phyloP scores from a whole-genome alignment of 441 rosid species.

The Erysimum cheiri region DNA sequence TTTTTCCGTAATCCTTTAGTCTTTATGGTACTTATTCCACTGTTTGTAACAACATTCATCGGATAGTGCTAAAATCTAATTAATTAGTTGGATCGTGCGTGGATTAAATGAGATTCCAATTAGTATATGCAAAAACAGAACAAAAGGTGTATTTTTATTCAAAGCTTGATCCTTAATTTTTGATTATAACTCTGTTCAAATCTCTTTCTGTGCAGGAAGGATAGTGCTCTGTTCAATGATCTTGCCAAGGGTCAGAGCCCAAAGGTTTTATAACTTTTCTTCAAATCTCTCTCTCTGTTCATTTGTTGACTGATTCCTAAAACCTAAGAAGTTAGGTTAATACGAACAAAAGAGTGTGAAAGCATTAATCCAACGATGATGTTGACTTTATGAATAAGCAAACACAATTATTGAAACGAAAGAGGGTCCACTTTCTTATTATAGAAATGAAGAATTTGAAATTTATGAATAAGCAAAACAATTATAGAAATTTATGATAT shows the following conservation, averaged over 20 bases:
- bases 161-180: not conserved
- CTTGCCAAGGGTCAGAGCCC: constrained; percentile 87
- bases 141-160: not conserved
- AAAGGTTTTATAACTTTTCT: constrained; percentile 57
- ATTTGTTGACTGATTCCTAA: not conserved
- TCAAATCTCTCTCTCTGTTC: not conserved
- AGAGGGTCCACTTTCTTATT: constrained; percentile 18
- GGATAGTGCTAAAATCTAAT: constrained; percentile 28
- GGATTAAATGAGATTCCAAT: constrained; percentile 8
- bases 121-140: constrained; percentile 10
- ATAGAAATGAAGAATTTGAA: not conserved
- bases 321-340: constrained; percentile 15
- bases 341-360: constrained; percentile 20
- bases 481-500: not conserved
- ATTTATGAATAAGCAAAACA: not conserved
- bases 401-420: constrained; percentile 2
- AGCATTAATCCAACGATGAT: constrained; percentile 10
- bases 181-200: not conserved
- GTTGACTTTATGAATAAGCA: constrained; percentile 35
- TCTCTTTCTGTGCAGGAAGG: constrained; percentile 51
- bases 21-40: not conserved
- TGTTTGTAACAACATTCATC: not conserved
- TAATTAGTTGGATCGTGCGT: constrained; percentile 1
- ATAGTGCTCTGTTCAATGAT: constrained; percentile 57
- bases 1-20: not conserved